These are phyloP conservation scores for Linnemannia schmuckeri DNA, from an alignment of 192 early-diverging fungal species.

Conservation along the genomic window DNA sequence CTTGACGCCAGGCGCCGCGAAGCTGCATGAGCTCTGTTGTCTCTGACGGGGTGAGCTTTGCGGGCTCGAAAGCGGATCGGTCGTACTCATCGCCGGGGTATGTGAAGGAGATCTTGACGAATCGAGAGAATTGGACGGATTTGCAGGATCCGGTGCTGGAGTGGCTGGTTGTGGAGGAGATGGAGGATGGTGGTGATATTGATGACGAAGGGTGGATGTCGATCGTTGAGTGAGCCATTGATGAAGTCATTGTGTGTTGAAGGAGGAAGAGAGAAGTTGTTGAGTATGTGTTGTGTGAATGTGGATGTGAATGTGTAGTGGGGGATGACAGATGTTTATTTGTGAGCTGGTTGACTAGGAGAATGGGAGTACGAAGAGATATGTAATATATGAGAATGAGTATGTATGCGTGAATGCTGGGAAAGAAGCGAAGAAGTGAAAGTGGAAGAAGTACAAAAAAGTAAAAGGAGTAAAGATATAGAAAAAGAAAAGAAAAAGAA, in stretches of 20 bases:
- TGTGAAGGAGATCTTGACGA: conserved; percentile 56
- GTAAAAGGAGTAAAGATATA: not conserved
- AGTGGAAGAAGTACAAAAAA: not conserved
- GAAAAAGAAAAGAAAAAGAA: not conserved
- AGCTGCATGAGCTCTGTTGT: conserved; percentile 48
- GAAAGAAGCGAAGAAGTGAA: not conserved
- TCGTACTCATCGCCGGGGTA: conserved; percentile 60
- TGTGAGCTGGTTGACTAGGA: too few relatives aligned
- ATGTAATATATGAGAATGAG: not conserved
- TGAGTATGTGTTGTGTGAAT: too few relatives aligned
- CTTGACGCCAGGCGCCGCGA: conserved; percentile 38
- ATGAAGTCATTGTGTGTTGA: not conserved
- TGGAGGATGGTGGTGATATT: conserved; percentile 7
- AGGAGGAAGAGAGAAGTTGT: not conserved
- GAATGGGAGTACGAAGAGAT: not conserved
- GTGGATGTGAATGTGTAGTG: not conserved
- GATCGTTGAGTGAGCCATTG: conserved; percentile 2
- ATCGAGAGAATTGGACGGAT: conserved; percentile 60
- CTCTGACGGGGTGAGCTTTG: conserved; percentile 47
- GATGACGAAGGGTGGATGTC: conserved; percentile 1
- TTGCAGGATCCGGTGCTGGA: conserved; percentile 24
- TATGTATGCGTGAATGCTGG: not conserved
- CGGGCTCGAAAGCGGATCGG: conserved; percentile 55
- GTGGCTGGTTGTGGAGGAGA: not conserved
- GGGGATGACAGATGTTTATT: too few relatives aligned